These are phyloP conservation scores for Saccharomyces hybrid DNA, from an alignment of 1,139 yeast species.

Conservation along the genomic window DNA sequence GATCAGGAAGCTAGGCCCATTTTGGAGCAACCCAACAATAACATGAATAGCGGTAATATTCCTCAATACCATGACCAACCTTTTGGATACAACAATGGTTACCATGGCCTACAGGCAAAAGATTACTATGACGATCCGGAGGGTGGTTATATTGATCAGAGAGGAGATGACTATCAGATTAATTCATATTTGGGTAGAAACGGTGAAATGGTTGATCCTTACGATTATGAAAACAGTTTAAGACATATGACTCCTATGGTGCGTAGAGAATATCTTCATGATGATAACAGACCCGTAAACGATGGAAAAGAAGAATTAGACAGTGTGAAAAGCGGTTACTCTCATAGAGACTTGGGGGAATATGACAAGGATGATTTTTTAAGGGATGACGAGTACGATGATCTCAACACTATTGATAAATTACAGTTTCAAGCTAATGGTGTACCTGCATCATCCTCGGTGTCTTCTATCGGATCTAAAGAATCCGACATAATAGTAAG, in stretches of 20 bases:
- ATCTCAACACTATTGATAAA: conserved; percentile 21
- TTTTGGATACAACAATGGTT: conserved; percentile 1
- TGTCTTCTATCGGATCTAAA: conserved; percentile 15
- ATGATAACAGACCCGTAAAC: background rate
- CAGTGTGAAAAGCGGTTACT: conserved; percentile 9
- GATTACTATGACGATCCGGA: conserved; percentile 14
- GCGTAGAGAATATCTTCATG: background rate
- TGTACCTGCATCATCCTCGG: conserved; percentile 12
- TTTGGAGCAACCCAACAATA: conserved; percentile 6
- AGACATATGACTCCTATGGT: conserved; percentile 1
- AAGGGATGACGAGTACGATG: conserved; percentile 5
- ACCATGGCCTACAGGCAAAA: background rate
- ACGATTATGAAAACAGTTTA: conserved; percentile 7
- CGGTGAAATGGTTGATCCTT: conserved; percentile 33
- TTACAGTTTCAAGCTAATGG: conserved; percentile 9
- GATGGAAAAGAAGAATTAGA: conserved; percentile 12
- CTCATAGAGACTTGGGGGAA: conserved; percentile 27
- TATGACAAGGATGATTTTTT: conserved; percentile 12
- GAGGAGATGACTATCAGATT: conserved; percentile 32
- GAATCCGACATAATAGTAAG: conserved; percentile 13
- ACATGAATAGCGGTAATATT: conserved; percentile 2
- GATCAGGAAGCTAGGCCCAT: conserved; percentile 20
- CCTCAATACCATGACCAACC: background rate
- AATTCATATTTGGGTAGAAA: conserved; percentile 29
- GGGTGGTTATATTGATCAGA: conserved; percentile 26